phyloP scores from a whole-genome alignment of 2,329 filamentous ascomycete genomes.

The Tetracladium maxilliforme region DNA sequence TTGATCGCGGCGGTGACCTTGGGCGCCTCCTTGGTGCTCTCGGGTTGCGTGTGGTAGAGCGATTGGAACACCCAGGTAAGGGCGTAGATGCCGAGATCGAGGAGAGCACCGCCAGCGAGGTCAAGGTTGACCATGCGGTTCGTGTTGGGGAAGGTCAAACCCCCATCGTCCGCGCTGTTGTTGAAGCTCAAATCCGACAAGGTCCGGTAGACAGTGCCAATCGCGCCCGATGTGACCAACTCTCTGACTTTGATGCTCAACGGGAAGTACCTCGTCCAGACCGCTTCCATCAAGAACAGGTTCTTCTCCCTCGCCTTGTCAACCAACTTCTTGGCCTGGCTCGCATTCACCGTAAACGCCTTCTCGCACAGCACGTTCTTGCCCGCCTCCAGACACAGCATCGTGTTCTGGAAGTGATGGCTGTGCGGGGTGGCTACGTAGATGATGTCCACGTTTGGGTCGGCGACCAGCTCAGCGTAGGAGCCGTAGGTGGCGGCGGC shows the following conservation, averaged over 20 bases:
- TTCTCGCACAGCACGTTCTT: conserved; percentile 63
- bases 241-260: conserved; percentile 44
- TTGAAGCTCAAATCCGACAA: conserved; percentile 25
- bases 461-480: conserved; percentile 49
- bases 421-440: conserved; percentile 61
- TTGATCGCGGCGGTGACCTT: conserved; percentile 39
- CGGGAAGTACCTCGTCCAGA: conserved; percentile 61
- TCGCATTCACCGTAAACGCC: conserved; percentile 55
- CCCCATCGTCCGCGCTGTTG: conserved; percentile 33
- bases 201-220: conserved; percentile 27
- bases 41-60: conserved; percentile 49
- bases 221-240: conserved; percentile 18
- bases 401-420: conserved; percentile 57
- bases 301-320: conserved; percentile 46
- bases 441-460: conserved; percentile 51
- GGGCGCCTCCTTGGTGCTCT: conserved; percentile 34
- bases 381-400: conserved; percentile 47
- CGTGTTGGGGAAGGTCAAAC: conserved; percentile 20
- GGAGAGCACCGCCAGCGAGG: conserved; percentile 50
- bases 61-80: conserved; percentile 60
- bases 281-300: conserved; percentile 48
- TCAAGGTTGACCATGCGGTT: conserved; percentile 56
- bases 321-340: conserved; percentile 42
- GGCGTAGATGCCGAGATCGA: conserved; percentile 57
- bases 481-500: conserved; percentile 49